Conservation (phyloP, 257 asterid species). For the Primulina huaijiensis region DNA sequence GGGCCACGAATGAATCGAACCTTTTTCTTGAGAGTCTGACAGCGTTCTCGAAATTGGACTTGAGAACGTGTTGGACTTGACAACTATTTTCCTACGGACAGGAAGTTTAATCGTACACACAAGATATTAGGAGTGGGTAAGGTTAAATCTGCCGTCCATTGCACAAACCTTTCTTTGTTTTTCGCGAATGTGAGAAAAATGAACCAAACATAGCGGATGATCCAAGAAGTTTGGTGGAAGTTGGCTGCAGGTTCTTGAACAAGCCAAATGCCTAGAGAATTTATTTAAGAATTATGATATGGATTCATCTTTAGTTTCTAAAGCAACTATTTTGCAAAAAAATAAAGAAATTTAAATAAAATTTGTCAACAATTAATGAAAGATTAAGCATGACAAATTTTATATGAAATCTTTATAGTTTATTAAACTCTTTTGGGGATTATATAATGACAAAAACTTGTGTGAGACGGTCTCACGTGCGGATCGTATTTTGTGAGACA, state of each 20-base stretch:
- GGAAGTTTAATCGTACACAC: slow-evolving; percentile 10
- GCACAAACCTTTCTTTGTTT: slow-evolving; percentile 4
- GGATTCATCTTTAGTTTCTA: too few relatives aligned
- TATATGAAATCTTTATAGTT: too few relatives aligned
- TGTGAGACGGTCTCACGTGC: too few relatives aligned
- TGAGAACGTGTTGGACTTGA: slow-evolving; percentile 27
- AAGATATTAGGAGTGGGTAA: background rate
- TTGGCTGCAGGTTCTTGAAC: background rate
- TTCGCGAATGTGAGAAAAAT: background rate
- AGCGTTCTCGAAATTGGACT: slow-evolving; percentile 19
- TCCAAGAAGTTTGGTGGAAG: slow-evolving; percentile 15
- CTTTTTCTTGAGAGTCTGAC: background rate
- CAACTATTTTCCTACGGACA: background rate
- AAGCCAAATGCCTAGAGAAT: background rate
- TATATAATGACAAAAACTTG: too few relatives aligned
- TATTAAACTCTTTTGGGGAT: too few relatives aligned
- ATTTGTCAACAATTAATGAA: too few relatives aligned
- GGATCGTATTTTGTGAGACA: too few relatives aligned
- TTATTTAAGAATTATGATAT: too few relatives aligned
- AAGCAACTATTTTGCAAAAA: too few relatives aligned
- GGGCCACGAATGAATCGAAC: background rate
- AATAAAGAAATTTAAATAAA: too few relatives aligned
- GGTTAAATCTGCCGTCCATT: slow-evolving; percentile 22
- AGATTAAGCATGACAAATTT: too few relatives aligned
- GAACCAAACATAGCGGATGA: slow-evolving; percentile 25